Evolutionary conservation across 2,329 filamentous ascomycete genomes (phyloP), one percentile per base, ranked within the genome.

Genomic region (Fusarium robinianum): DNA sequence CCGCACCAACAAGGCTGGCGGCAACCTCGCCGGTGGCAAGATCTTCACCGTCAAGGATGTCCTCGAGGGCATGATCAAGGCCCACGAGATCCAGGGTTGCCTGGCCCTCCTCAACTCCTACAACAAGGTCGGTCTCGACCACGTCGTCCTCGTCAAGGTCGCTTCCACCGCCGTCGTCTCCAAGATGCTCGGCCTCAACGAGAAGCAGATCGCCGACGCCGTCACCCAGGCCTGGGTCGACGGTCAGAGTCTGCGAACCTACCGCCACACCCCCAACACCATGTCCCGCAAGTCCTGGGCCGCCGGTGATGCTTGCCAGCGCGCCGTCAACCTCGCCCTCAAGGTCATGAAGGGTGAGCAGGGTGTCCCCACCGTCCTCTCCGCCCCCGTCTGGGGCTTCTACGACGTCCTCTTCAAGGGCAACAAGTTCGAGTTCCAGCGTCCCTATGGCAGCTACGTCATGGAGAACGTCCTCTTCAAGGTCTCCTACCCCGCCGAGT

Each of bases 381-480:
- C 90, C 34, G 90, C 92, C 8, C 90, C 90, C 24, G 84, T 85
- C 46, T 99, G 94, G 94, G 94, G 94, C 48, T 99, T 97, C 81
- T 99, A 99, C 75, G 94, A 99, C 67, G 91, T 97, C 56, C 81
- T 95, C 55, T 99, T 97, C 80, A 89, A 91, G 77, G 90, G 90
- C 73, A 90, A 95, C 64, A 88, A 88, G 72, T 99, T 99, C 69
- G 78, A 90, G 71, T 99, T 96, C 80, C 92, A 97, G 79, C 85
- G 94, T 53, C 84, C 86, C 46, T 99, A 99, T 67, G 92, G 91
- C 67, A 95, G 88, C 78, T 99, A 99, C 72, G 94, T 99, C 58
- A 99, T 99, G 94, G 94, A 99, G 83, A 99, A 97, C 66, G 90
- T 99, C 49, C 84, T 99, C 55, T 99, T 99, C 86, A 99, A 99